A percentile compares a stretch with the other conserved stretches of the same genome.
These are phyloP conservation scores for Mycosarcoma mackinlayi DNA, from an alignment of 1,284 basidiomycete genomes.

Conservation along the genomic window DNA sequence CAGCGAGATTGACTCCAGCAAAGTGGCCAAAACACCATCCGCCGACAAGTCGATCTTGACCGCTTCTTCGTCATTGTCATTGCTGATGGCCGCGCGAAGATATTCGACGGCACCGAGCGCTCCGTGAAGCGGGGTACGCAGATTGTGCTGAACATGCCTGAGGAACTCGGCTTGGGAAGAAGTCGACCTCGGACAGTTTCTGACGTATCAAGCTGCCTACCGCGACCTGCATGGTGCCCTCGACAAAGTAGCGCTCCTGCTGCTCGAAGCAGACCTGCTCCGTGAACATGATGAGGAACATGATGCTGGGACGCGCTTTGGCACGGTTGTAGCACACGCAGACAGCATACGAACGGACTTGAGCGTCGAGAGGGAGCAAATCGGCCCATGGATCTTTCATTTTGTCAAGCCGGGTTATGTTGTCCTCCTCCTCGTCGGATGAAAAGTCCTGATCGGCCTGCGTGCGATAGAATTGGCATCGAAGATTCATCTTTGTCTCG, in stretches of 20 bases:
- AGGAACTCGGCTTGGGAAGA: slow-evolving; percentile 56
- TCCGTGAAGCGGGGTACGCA: slow-evolving; percentile 59
- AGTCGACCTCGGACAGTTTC: slow-evolving; percentile 45
- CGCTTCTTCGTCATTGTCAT: slow-evolving; percentile 21
- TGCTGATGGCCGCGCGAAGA: slow-evolving; percentile 39
- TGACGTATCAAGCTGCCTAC: slow-evolving; percentile 46
- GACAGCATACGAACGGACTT: slow-evolving; percentile 32
- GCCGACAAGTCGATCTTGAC: slow-evolving; percentile 42
- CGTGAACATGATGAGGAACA: slow-evolving; percentile 46
- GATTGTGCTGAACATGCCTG: slow-evolving; percentile 54
- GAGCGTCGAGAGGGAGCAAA: slow-evolving; percentile 18
- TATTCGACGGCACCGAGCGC: slow-evolving; percentile 57
- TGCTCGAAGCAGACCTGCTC: slow-evolving; percentile 30
- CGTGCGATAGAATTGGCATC: slow-evolving; percentile 32
- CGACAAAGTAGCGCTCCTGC: slow-evolving; percentile 46
- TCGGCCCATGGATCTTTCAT: slow-evolving; percentile 32
- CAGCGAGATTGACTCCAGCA: slow-evolving; percentile 54
- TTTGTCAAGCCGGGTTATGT: not conserved
- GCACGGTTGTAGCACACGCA: slow-evolving; percentile 39
- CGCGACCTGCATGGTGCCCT: slow-evolving; percentile 29
- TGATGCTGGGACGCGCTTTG: slow-evolving; percentile 38
- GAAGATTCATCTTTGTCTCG: slow-evolving; percentile 35
- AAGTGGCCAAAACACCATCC: slow-evolving; percentile 42
- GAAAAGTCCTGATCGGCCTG: slow-evolving; percentile 1
- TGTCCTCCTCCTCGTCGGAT: slow-evolving; percentile 20